Conservation (phyloP, 2,329 filamentous ascomycete genomes). For the Talaromyces albobiverticillius region DNA sequence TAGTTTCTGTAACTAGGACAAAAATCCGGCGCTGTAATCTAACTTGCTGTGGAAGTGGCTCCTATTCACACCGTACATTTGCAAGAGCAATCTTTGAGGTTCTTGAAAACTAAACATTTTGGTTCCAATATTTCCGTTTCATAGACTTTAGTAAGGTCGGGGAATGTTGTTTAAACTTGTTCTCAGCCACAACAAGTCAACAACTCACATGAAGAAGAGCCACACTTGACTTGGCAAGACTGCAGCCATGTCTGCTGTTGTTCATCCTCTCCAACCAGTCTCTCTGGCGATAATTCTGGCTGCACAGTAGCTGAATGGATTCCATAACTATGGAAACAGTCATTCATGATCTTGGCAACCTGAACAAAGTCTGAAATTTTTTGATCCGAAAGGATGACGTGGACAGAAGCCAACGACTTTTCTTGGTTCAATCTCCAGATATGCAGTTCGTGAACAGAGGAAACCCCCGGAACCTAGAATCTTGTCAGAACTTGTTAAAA, state of each 20-base stretch:
- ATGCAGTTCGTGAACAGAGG: slow-evolving; percentile 70
- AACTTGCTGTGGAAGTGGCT: no score
- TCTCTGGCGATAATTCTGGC: slow-evolving; percentile 64
- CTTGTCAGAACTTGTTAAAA: not conserved
- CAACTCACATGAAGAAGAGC: slow-evolving; percentile 5
- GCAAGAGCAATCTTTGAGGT: no score
- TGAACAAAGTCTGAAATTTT: slow-evolving; percentile 57
- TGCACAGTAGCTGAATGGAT: slow-evolving; percentile 71
- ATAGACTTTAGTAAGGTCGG: no score
- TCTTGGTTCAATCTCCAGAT: slow-evolving; percentile 71
- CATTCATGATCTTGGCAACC: slow-evolving; percentile 60
- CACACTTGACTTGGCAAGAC: slow-evolving; percentile 8
- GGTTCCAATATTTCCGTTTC: no score
- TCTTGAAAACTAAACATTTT: no score
- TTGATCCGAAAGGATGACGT: slow-evolving; percentile 58
- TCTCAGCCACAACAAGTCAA: slow-evolving; percentile 8
- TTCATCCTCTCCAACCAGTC: no score
- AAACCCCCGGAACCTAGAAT: slow-evolving; percentile 51
- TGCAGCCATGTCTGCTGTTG: slow-evolving; percentile 4
- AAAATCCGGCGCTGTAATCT: no score
- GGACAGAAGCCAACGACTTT: slow-evolving; percentile 67
- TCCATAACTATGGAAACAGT: slow-evolving; percentile 71
- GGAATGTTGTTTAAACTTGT: no score
- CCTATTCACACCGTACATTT: no score
- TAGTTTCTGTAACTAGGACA: no score